Evolutionary conservation across 768 basidiomycete species (phyloP).

Genomic region (Mycena olivaceomarginata): DNA sequence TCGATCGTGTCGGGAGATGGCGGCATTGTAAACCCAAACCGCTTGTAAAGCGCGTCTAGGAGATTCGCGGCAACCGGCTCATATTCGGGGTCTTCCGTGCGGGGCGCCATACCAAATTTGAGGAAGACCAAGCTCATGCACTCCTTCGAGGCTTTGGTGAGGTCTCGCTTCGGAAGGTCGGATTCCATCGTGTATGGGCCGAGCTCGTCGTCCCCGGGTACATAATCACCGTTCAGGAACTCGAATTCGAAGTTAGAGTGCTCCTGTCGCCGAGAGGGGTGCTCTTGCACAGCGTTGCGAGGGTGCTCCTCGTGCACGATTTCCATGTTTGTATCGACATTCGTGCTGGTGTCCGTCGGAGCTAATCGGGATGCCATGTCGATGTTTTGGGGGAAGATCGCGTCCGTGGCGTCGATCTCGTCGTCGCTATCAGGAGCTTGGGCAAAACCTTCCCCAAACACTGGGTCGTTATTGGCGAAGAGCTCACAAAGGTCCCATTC

Average conservation of each 20-base stretch:
- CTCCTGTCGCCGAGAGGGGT: too few relatives aligned
- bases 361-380: background rate
- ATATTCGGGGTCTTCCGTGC: background rate
- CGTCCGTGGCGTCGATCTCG: background rate
- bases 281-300: too few relatives aligned
- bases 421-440: background rate
- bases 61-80: background rate
- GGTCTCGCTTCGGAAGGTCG: background rate
- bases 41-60: background rate
- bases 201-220: background rate
- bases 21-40: too few relatives aligned
- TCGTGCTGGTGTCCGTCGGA: background rate
- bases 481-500: constrained; percentile 18
- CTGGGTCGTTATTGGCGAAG: background rate
- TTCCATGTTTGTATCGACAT: too few relatives aligned
- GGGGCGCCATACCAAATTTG: background rate
- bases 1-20: too few relatives aligned
- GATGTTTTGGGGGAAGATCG: constrained; percentile 10
- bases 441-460: background rate
- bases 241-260: background rate
- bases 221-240: background rate
- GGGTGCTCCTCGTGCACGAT: background rate
- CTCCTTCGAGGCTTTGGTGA: background rate
- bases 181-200: background rate
- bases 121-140: background rate